A percentile compares a stretch with the other conserved stretches of the same genome.
Evolutionary conservation across 176 grass and related monocot genomes (phyloP).

Genomic region (Aegilops umbellulata): DNA sequence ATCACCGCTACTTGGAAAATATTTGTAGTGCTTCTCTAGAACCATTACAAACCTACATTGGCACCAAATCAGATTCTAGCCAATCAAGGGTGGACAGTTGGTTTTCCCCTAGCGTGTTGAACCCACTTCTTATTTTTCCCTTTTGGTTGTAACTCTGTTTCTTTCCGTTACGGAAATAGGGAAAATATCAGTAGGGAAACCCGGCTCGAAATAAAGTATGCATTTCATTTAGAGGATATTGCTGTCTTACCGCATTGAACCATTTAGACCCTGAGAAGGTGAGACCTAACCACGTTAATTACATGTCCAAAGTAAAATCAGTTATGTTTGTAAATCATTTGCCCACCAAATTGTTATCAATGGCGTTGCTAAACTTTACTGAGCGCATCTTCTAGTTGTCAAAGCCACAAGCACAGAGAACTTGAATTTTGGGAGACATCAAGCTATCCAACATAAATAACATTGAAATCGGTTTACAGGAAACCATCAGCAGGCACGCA

Average conservation of each 20-base stretch:
- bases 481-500: too few relatives aligned
- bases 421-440: too few relatives aligned
- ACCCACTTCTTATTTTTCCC: neutral
- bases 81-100: neutral
- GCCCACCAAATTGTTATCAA: neutral
- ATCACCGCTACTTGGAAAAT: neutral
- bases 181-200: neutral
- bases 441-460: too few relatives aligned
- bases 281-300: neutral
- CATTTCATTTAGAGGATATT: neutral
- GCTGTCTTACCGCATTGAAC: neutral
- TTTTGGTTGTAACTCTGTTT: neutral
- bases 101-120: neutral
- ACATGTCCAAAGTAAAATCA: neutral
- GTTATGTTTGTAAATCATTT: neutral
- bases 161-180: neutral
- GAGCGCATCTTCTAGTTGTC: neutral
- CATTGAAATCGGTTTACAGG: too few relatives aligned
- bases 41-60: neutral
- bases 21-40: neutral
- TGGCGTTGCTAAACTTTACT: too few relatives aligned
- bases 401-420: neutral
- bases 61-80: neutral
- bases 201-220: neutral
- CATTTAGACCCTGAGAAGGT: neutral